Evolutionary conservation across 1,284 basidiomycete species (phyloP), one percentile per base, ranked within the genome.

Genomic region (Papiliotrema terrestris): DNA sequence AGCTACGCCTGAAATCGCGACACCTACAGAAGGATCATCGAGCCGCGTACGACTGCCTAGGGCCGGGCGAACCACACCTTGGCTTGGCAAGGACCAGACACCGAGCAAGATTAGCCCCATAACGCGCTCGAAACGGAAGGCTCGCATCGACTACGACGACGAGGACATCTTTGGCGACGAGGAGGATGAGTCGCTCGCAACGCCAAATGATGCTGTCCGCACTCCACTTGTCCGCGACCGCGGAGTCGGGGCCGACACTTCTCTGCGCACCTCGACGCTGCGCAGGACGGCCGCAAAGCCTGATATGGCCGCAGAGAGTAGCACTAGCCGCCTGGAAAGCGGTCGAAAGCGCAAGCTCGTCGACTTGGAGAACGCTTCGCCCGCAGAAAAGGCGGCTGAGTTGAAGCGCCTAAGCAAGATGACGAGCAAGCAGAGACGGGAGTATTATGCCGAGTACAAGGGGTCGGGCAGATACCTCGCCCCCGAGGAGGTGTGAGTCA

Each of bases 361-460:
- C 5, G 65, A 66, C 26, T 60, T 67, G 50, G 68, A 65, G 20
- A 59, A 52, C 5, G 42, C 71, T 29, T 57, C 64, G 8, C 67
- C 70, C 2, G 63, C 52, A 8, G 56, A 75, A 42, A 67, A 68
- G 26, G 65, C 67, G 3, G 37, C 49, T 1, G 54, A 69, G 53
- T 50, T 62, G 37, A 67, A 63, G 42, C 52, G 48, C 29, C 45
- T 75, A 1, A 54, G 55, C 15, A 65, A 61, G 26, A 48, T 75
- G 56, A 49, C 66, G 6, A 50, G 57, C 1, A 47, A 57, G 9
- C 67, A 72, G 44, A 66, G 63, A 37, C 57, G 67, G 26, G 68
- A 68, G 46, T 43, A 71, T 26, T 75, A 75, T 51, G 63, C 63
- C 17, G 48, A 54, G 17, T 75, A 72, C 52, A 75, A 75, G 58